phyloP scores from a whole-genome alignment of 495 filamentous ascomycete species.

The Immersiella caudata region DNA sequence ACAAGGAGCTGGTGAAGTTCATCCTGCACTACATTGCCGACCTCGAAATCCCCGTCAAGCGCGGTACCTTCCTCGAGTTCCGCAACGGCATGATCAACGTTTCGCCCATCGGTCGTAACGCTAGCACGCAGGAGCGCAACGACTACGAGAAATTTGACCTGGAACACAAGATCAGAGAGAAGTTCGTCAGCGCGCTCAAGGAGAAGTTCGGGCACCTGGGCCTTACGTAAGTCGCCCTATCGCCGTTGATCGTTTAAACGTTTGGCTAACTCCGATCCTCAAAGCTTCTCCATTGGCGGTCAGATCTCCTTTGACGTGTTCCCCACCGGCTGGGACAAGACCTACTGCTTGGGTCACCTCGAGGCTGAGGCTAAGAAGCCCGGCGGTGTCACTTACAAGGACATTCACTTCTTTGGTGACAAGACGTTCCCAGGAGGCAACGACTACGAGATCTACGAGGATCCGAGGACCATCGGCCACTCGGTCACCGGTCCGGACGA shows the following conservation, averaged over 20 bases:
- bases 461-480: conserved; percentile 81
- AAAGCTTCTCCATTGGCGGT: conserved; percentile 83
- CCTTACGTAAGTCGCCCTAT: conserved; percentile 67
- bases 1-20: conserved; percentile 86
- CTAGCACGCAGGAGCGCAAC: conserved; percentile 73
- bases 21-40: conserved; percentile 88
- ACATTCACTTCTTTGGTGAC: conserved; percentile 97
- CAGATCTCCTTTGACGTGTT: conserved; percentile 99
- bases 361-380: conserved; percentile 73
- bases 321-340: conserved; percentile 97
- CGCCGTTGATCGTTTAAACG: neutral
- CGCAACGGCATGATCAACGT: conserved; percentile 97
- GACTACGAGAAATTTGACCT: conserved; percentile 81
- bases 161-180: conserved; percentile 69
- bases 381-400: conserved; percentile 74
- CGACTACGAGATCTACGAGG: conserved; percentile 89
- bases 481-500: conserved; percentile 79
- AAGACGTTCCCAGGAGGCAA: conserved; percentile 89
- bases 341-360: conserved; percentile 89
- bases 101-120: conserved; percentile 89
- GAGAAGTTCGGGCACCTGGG: conserved; percentile 82
- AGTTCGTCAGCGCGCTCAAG: conserved; percentile 71
- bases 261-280: neutral
- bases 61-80: conserved; percentile 97
- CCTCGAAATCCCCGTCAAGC: conserved; percentile 82